Conservation (phyloP, 2,329 filamentous ascomycete genomes). For the Clarireedia paspali region DNA sequence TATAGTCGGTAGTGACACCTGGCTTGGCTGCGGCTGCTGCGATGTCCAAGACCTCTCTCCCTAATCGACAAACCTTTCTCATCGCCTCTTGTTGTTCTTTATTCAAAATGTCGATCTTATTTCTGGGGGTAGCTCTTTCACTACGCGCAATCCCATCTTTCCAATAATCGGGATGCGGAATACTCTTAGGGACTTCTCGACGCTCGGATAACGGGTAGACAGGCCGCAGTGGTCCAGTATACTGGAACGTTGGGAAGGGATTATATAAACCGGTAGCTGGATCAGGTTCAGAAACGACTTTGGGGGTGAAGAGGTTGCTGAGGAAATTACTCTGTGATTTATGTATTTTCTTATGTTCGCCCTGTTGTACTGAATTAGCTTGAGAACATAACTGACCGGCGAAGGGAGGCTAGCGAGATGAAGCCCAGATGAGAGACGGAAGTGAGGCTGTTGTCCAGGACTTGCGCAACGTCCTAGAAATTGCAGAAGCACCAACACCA, state of each 20-base stretch:
- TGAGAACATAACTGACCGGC: neutral
- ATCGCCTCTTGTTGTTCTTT: constrained; percentile 74
- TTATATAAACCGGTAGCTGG: constrained; percentile 86
- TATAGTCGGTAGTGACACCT: constrained; percentile 92
- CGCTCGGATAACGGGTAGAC: constrained; percentile 75
- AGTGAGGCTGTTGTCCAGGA: neutral
- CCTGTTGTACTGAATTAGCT: constrained; percentile 40
- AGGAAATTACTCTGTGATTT: constrained; percentile 73
- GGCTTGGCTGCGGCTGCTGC: constrained; percentile 76
- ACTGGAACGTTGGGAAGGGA: constrained; percentile 82
- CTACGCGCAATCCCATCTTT: constrained; percentile 67
- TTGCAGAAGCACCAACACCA: neutral
- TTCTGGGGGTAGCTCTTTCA: constrained; percentile 53
- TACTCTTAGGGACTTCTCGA: constrained; percentile 69
- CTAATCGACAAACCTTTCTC: constrained; percentile 83
- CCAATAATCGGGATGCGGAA: constrained; percentile 82
- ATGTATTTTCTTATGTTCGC: constrained; percentile 74
- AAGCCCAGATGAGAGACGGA: too few species aligned
- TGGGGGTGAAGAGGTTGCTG: constrained; percentile 66
- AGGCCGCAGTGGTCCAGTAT: constrained; percentile 73
- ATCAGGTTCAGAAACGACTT: constrained; percentile 83
- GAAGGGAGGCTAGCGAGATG: neutral
- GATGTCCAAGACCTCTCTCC: constrained; percentile 87
- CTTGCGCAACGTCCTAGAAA: neutral
- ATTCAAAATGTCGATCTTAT: constrained; percentile 77